Evolutionary conservation across 2,329 filamentous ascomycete genomes (phyloP), one percentile per base, ranked within the genome.

Genomic region (Ceratocystis huliohia): DNA sequence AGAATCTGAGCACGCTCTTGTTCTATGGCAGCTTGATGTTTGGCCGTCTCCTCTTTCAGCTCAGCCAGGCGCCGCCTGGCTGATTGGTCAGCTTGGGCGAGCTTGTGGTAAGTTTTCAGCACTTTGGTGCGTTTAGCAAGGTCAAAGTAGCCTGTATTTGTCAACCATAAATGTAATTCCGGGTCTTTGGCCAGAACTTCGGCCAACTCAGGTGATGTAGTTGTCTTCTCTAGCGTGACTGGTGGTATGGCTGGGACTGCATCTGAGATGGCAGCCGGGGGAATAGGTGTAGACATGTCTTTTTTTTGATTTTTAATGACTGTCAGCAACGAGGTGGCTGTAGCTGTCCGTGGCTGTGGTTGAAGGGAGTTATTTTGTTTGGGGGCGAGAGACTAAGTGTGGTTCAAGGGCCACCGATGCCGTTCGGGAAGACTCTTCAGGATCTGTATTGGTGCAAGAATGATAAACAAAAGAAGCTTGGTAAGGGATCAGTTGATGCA

Each of bases 141-240:
- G 56, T 73, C 69, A 61, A 71, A 72, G 65, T 66, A 73, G 20
- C 71, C 62, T 1, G 72, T 73, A 30, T 72, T 65, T n/a, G 71
- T 62, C 15, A 73, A 68, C 72, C 72, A 73, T 15, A 70, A 66
- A n/a, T 45, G 56, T 30, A 73, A 50, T 8, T 72, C 71, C 6
- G 67, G 30, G 30, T 72, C 65, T 7, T 41, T 20, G 17, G 37
- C 25, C 13, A 65, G 22, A 20, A 7, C 25, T 17, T 45, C 5
- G 30, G 37, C 61, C 5, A 46, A 5, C 13, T 41, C 61, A n/a
- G 37, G 17, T 5, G 22, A 28, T 25, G 22, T 10, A 25, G 13
- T 25, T 53, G 48, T 53, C 20, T 28, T n/a, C 22, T 53, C 48
- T 50, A 50, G 7, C n/a, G 48, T 20, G 7, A 22, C 48, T 10